phyloP scores from a whole-genome alignment of 768 basidiomycete species.

The Leucocoprinus birnbaumii region DNA sequence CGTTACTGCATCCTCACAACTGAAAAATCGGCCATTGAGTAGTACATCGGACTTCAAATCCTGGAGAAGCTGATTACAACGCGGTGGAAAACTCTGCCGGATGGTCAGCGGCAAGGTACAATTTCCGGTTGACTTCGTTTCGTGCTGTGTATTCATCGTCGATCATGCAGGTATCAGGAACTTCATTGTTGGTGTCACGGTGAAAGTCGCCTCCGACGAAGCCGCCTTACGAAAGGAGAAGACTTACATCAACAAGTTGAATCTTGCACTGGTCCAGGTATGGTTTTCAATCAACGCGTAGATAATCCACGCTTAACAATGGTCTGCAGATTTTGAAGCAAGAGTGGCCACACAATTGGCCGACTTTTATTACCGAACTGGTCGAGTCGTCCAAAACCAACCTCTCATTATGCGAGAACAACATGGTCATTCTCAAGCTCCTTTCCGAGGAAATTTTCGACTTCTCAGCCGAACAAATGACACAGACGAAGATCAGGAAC shows the following conservation, averaged over 20 bases:
- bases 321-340: slow-evolving; percentile 87
- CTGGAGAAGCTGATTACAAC: slow-evolving; percentile 93
- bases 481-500: slow-evolving; percentile 94
- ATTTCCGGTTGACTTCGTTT: background rate
- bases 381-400: slow-evolving; percentile 97
- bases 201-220: slow-evolving; percentile 93
- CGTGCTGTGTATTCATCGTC: background rate
- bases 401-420: slow-evolving; percentile 97
- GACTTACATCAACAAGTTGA: slow-evolving; percentile 94
- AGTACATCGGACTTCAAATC: slow-evolving; percentile 98
- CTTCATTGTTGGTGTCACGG: slow-evolving; percentile 90
- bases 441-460: slow-evolving; percentile 99
- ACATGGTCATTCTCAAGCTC: slow-evolving; percentile 97
- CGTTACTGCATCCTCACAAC: background rate
- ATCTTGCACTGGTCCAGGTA: slow-evolving; percentile 93
- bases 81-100: slow-evolving; percentile 94
- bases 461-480: slow-evolving; percentile 98
- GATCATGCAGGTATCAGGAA: slow-evolving; percentile 79
- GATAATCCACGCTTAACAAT: slow-evolving; percentile 8
- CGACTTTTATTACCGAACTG: slow-evolving; percentile 93
- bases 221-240: slow-evolving; percentile 85
- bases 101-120: slow-evolving; percentile 87
- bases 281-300: slow-evolving; percentile 18
- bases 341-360: slow-evolving; percentile 99
- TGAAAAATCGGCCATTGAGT: slow-evolving; percentile 15